These are phyloP conservation scores for Plasmodium knowlesi DNA, from an alignment of 169 alveolate genomes.

Conservation along the genomic window DNA sequence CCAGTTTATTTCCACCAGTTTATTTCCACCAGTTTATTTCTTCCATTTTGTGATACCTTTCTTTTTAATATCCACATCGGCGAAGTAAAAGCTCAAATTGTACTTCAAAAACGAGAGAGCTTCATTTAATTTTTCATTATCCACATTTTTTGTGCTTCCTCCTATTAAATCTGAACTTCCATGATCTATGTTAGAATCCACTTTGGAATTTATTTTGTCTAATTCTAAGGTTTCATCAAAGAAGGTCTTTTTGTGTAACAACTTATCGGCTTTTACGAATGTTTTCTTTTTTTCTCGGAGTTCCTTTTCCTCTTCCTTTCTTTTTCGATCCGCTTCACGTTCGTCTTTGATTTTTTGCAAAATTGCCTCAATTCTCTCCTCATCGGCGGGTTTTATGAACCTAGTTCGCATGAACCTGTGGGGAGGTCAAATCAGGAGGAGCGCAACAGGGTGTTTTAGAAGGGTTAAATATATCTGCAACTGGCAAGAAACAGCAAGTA, in stretches of 20 bases:
- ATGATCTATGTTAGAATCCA: constrained; percentile 6
- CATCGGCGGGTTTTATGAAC: constrained; percentile 37
- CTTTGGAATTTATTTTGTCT: constrained; percentile 50
- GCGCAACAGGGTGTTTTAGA: background rate
- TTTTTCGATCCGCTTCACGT: constrained; percentile 21
- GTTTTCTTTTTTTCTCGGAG: constrained; percentile 25
- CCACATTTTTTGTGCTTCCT: constrained; percentile 18
- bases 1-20: background rate
- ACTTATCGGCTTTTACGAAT: constrained; percentile 15
- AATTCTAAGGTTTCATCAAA: constrained; percentile 47
- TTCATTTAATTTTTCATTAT: constrained; percentile 55
- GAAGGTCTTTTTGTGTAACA: constrained; percentile 30
- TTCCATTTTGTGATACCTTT: constrained; percentile 7
- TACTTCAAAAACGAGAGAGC: constrained; percentile 24
- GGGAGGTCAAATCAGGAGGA: background rate
- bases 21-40: background rate
- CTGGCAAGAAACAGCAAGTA: background rate
- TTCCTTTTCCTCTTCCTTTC: constrained; percentile 29
- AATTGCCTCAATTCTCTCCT: constrained; percentile 5
- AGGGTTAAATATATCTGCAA: background rate
- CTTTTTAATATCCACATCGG: constrained; percentile 42
- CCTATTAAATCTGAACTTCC: background rate
- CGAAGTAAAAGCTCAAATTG: constrained; percentile 13
- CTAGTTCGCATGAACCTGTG: constrained; percentile 57
- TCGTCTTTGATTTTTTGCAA: constrained; percentile 61